phyloP scores from a whole-genome alignment of 257 asterid species.

The Craterostigma plantagineum region DNA sequence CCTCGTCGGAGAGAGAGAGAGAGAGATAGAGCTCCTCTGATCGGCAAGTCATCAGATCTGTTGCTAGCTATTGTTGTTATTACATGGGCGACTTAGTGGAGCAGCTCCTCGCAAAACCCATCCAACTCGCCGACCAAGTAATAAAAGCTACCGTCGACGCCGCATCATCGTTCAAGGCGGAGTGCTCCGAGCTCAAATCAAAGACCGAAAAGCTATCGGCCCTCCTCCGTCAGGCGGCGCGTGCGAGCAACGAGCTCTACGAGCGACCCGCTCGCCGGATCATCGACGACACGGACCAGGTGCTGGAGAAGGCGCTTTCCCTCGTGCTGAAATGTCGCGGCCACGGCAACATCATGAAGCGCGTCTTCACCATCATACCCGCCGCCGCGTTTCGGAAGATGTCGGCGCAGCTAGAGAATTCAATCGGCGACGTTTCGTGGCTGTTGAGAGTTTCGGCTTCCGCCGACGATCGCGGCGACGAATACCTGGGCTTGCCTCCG shows the following conservation, averaged over 20 bases:
- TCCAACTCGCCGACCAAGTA: conserved; percentile 45
- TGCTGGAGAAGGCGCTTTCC: conserved; percentile 31
- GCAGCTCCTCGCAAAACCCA: conserved; percentile 53
- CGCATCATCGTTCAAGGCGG: conserved; percentile 45
- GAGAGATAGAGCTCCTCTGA: too few relatives aligned
- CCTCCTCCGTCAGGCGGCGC: conserved; percentile 67
- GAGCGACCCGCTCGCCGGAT: conserved; percentile 70
- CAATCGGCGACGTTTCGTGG: conserved; percentile 76
- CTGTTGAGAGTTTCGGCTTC: conserved; percentile 62
- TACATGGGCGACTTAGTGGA: conserved; percentile 52
- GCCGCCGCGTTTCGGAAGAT: conserved; percentile 60
- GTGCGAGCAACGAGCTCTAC: conserved; percentile 56
- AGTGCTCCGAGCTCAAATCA: conserved; percentile 44
- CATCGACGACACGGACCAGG: conserved; percentile 56
- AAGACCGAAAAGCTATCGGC: conserved; percentile 49
- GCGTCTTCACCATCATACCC: conserved; percentile 58
- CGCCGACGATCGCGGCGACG: conserved; percentile 41
- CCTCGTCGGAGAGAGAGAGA: too few relatives aligned
- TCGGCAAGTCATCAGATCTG: too few relatives aligned
- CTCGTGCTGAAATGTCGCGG: conserved; percentile 49
- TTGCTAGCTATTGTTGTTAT: neutral
- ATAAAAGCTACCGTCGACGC: conserved; percentile 49
- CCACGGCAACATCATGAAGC: conserved; percentile 35
- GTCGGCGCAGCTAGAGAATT: conserved; percentile 42
- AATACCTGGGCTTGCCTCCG: conserved; percentile 56